Base-by-base conservation (phyloP, 108 stramenopile species). In the Cyclotella atomus region DNA sequence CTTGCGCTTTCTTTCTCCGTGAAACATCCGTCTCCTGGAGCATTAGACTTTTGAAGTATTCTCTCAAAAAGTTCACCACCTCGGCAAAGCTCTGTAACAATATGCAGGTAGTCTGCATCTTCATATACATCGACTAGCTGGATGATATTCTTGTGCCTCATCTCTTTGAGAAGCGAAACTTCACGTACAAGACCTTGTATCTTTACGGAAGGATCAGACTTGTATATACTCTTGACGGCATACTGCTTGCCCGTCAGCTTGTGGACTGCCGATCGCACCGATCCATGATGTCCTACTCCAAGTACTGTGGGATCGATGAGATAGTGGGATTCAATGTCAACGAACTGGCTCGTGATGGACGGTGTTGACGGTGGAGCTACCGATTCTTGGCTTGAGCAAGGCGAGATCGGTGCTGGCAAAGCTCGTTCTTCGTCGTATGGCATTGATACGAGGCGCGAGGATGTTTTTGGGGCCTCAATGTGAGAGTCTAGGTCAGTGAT, bases 11-110 rank as follows among this genome's bases (percentile, higher is more conserved):
- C 79, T 19, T 56, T 16, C 67, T 95, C 94, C 15, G 76, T 60
- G 68, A 90, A 87, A 47, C 75, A 76, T 0, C 41, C 38, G 2
- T 34, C 21, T 15, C 45, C 59, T 69, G 44, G 21, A 46, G 75
- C 46, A 23, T 59, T 38, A 15, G 81, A 70, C 70, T 86, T 89
- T 28, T 88, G 76, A 5, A 91, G 76, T 19, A 92, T 86, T 27
- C 82, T 68, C 30, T 94, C 92, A 45, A 89, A 91, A 23, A 96
- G 76, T 81, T 94, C 93, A 29, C 91, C 91, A 27, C 95, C 95
- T 8, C 61, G 71, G 64, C 90, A 87, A 10, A 96, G 76, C 34
- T 95, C 95, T 38, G 91, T 92, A 8, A 96, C 93, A 14, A 95
- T 50, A 56, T 89, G 89, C 8, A 95, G 19, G 23, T 80, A 77